Percentiles rank a stretch among this genome's conserved stretches.
phyloP scores from a whole-genome alignment of 768 basidiomycete species.

The Dendrothele bispora region DNA sequence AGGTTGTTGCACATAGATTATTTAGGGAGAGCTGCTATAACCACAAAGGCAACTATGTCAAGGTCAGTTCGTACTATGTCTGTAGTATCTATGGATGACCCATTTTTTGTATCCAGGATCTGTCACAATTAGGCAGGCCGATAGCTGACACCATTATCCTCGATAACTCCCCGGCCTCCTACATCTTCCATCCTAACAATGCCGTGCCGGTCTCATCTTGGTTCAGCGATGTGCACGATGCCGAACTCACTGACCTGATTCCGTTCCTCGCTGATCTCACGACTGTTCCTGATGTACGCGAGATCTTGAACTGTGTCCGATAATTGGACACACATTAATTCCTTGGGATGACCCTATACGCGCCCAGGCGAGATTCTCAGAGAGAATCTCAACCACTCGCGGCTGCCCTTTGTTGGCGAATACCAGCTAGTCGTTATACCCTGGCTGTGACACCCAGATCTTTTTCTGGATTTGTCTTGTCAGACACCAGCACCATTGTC shows the following conservation, averaged over 20 bases:
- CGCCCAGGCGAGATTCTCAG: too few relatives aligned
- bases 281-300: slow-evolving; percentile 63
- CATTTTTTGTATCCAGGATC: slow-evolving; percentile 42
- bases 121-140: slow-evolving; percentile 73
- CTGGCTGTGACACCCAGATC: too few relatives aligned
- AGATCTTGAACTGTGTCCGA: slow-evolving; percentile 50
- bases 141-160: slow-evolving; percentile 72
- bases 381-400: too few relatives aligned
- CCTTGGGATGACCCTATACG: too few relatives aligned
- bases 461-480: too few relatives aligned
- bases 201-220: slow-evolving; percentile 77
- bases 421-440: too few relatives aligned
- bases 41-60: slow-evolving; percentile 98
- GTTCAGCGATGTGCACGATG: slow-evolving; percentile 80
- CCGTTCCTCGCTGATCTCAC: slow-evolving; percentile 67
- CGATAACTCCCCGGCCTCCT: slow-evolving; percentile 77
- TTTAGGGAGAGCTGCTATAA: slow-evolving; percentile 99
- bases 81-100: background rate
- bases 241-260: slow-evolving; percentile 67
- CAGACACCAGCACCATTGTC: too few relatives aligned
- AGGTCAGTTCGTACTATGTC: too few relatives aligned
- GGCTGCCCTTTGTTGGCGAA: too few relatives aligned
- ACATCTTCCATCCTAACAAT: slow-evolving; percentile 82
- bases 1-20: slow-evolving; percentile 89
- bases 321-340: too few relatives aligned